Conservation (phyloP, 768 basidiomycete genomes). For the Mycena epipterygia region DNA sequence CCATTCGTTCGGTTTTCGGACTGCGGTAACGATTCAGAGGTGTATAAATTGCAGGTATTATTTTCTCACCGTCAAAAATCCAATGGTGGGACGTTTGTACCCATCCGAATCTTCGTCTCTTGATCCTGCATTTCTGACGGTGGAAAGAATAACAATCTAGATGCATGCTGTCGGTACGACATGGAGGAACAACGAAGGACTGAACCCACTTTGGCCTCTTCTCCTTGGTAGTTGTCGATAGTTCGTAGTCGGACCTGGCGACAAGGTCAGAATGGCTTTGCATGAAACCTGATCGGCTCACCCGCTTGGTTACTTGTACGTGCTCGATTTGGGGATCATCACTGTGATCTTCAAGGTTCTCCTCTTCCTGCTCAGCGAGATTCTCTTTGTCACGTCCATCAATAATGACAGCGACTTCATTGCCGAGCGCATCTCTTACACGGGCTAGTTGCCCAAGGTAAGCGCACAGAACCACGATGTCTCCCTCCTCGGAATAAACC, state of each 20-base stretch:
- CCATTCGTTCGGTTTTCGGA: constrained; percentile 70
- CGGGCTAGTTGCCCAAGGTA: constrained; percentile 61
- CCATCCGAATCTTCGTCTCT: constrained; percentile 52
- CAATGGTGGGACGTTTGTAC: constrained; percentile 60
- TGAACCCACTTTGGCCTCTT: constrained; percentile 70
- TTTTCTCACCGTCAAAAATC: constrained; percentile 76
- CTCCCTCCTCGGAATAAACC: constrained; percentile 59
- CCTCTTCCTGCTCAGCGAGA: constrained; percentile 68
- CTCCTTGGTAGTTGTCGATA: constrained; percentile 85
- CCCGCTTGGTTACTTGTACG: constrained; percentile 66
- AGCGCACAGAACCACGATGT: constrained; percentile 63
- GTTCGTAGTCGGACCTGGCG: constrained; percentile 76
- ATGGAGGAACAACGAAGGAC: background rate
- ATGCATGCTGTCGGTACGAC: background rate
- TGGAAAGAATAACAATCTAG: constrained; percentile 78
- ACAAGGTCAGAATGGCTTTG: background rate
- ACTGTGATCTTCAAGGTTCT: constrained; percentile 45
- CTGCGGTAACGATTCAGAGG: constrained; percentile 42
- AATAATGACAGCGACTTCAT: constrained; percentile 71
- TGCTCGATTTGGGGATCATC: constrained; percentile 53
- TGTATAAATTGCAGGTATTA: background rate
- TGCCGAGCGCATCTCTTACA: constrained; percentile 53
- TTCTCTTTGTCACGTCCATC: constrained; percentile 77
- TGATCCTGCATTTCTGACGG: constrained; percentile 77
- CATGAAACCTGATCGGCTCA: constrained; percentile 44